These are phyloP conservation scores for Pseudopithomyces chartarum DNA, from an alignment of 2,329 filamentous ascomycete genomes.

Conservation along the genomic window DNA sequence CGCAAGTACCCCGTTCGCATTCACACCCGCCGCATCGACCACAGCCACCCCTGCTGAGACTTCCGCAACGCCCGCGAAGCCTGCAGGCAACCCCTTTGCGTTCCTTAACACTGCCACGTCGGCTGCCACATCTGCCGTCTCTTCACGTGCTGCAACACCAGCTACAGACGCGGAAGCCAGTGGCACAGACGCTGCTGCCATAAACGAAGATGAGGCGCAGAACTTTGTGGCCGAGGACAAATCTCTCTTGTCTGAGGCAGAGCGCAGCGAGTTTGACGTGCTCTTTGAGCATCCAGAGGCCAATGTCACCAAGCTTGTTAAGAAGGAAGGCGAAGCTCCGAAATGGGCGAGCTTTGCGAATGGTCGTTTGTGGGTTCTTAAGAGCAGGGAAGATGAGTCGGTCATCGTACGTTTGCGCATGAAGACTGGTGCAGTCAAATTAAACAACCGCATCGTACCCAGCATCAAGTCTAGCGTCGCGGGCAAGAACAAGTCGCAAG, in stretches of 20 bases:
- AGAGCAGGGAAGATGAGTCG: slow-evolving; percentile 40
- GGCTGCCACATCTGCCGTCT: slow-evolving; percentile 33
- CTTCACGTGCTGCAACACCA: slow-evolving; percentile 44
- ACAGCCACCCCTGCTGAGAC: slow-evolving; percentile 26
- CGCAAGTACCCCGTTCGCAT: slow-evolving; percentile 21
- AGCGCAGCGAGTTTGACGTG: slow-evolving; percentile 36
- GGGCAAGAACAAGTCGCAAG: slow-evolving; percentile 36
- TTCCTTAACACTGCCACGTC: slow-evolving; percentile 31
- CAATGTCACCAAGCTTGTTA: slow-evolving; percentile 34
- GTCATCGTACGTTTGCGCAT: slow-evolving; percentile 41
- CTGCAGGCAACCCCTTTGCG: slow-evolving; percentile 28
- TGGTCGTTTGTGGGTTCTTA: slow-evolving; percentile 43
- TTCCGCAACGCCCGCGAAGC: slow-evolving; percentile 35
- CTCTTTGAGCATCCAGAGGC: slow-evolving; percentile 38
- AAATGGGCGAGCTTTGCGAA: slow-evolving; percentile 37
- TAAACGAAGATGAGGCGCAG: slow-evolving; percentile 34
- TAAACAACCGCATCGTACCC: slow-evolving; percentile 40
- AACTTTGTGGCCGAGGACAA: slow-evolving; percentile 35
- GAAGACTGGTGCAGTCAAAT: slow-evolving; percentile 32
- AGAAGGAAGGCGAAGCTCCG: slow-evolving; percentile 22
- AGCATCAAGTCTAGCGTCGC: slow-evolving; percentile 27
- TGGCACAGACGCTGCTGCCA: slow-evolving; percentile 29
- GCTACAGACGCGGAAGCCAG: slow-evolving; percentile 40
- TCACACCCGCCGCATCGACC: slow-evolving; percentile 35
- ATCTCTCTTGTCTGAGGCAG: slow-evolving; percentile 38